phyloP scores from a whole-genome alignment of 805 yeast species.

The Wickerhamiella qilinensis region DNA sequence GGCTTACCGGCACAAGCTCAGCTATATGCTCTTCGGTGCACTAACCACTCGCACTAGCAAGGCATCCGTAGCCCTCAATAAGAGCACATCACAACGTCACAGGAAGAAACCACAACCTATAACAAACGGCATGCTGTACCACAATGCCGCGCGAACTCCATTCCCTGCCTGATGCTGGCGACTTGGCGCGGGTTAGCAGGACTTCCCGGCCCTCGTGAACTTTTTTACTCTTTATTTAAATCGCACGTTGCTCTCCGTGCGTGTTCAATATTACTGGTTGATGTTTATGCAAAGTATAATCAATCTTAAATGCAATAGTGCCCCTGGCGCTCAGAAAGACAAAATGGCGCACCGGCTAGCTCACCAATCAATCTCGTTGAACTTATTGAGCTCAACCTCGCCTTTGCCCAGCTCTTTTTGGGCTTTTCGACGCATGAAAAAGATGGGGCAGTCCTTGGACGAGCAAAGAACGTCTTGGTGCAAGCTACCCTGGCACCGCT shows the following conservation, averaged over 20 bases:
- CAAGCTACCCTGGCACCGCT: conserved; percentile 87
- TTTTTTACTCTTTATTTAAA: background rate
- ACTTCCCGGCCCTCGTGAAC: no score
- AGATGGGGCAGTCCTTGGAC: conserved; percentile 92
- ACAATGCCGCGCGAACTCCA: no score
- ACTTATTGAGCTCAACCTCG: conserved; percentile 41
- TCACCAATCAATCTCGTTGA: conserved; percentile 34
- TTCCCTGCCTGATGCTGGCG: no score
- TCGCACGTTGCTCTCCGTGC: background rate
- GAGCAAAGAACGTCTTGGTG: conserved; percentile 94
- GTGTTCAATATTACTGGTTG: no score
- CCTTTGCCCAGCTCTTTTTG: conserved; percentile 54
- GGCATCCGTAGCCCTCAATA: background rate
- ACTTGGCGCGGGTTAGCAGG: no score
- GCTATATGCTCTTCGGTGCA: background rate
- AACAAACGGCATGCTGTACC: background rate
- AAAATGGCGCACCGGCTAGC: no score
- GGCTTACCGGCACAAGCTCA: conserved; percentile 1
- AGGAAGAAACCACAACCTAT: background rate
- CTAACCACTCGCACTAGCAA: background rate
- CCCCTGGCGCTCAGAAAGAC: no score
- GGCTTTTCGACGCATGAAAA: conserved; percentile 85
- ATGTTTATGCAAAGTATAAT: no score
- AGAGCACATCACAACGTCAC: background rate
- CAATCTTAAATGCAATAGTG: no score